Evolutionary conservation across 2,329 filamentous ascomycete genomes (phyloP), one percentile per base, ranked within the genome.

Genomic region (Helotiales sp.): DNA sequence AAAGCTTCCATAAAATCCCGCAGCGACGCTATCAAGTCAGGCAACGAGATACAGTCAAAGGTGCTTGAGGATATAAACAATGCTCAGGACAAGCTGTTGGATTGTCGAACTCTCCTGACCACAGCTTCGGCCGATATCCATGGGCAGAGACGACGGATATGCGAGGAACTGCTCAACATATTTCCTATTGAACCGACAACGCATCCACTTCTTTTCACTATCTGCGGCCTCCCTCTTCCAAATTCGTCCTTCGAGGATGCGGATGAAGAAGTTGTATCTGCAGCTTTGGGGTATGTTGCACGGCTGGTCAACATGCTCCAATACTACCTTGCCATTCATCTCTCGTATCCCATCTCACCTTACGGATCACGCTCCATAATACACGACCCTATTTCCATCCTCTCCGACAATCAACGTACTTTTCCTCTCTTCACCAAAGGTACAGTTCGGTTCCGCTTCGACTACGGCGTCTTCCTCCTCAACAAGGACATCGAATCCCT

Each of bases 401-500:
- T 88, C 6, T 66, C 70, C 58, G 77, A 77, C 43, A 75, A 77
- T 6, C 80, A 86, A 64, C 86, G 89, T 54, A 89, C 88, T 6
- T 99, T 97, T 74, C 96, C 96, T 0, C 85, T 99, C 0, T 94
- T 94, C 78, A 79, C 91, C 81, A n/a, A 85, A 71, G 85, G 86
- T 75, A 86, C 87, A 2, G 88, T 93, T 0, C 88, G 93, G 54
- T 98, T 95, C 81, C 89, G 95, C 2, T 98, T 98, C 78, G 95
- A 98, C 74, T 99, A 98, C 78, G 96, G 85, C 11, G 96, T 97
- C 77, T 99, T 98, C 75, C 82, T 98, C n/a, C 85, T 99, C 15
- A 98, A 98, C 81, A 97, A 98, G 80, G 84, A 98, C 76, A 94
- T 99, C 64, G 94, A 98, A 73, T 80, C 84, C 0, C 81, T 90